These are phyloP conservation scores for Sphaerobolus stellatus DNA, from an alignment of 1,284 basidiomycete genomes.

Conservation along the genomic window DNA sequence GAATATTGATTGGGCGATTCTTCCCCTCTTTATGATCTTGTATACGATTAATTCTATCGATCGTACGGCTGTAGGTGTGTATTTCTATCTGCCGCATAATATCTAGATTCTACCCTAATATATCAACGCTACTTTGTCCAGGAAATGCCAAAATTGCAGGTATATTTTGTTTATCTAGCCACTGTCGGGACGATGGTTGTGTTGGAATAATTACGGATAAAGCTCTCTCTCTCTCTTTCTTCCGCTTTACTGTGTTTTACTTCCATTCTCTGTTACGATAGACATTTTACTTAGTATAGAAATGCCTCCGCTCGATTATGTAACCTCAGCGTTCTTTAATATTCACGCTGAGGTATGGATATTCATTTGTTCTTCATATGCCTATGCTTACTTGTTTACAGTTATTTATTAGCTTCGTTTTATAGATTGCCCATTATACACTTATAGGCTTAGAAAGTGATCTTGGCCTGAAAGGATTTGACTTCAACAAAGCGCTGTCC, in stretches of 20 bases:
- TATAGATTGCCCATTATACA: too few species aligned
- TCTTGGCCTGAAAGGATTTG: slow-evolving; percentile 42
- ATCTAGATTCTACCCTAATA: not conserved
- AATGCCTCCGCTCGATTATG: too few species aligned
- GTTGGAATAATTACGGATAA: too few species aligned
- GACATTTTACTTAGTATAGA: too few species aligned
- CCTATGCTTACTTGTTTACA: not conserved
- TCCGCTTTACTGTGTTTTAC: too few species aligned
- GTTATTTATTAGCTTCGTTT: not conserved
- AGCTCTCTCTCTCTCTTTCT: too few species aligned
- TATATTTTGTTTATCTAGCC: too few species aligned
- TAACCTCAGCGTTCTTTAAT: too few species aligned
- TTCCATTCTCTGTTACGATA: too few species aligned
- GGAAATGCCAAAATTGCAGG: slow-evolving; percentile 17
- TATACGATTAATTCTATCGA: slow-evolving; percentile 46
- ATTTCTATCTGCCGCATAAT: not conserved
- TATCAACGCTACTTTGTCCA: not conserved
- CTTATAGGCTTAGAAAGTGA: slow-evolving; percentile 48
- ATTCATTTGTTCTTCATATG: not conserved
- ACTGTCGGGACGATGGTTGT: too few species aligned
- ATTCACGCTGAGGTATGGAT: too few species aligned
- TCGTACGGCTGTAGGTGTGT: slow-evolving; percentile 30
- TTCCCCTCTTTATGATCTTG: slow-evolving; percentile 41
- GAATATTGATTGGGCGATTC: slow-evolving; percentile 38
- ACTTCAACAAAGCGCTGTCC: slow-evolving; percentile 40